Conservation (phyloP, 306 rosid species). For the Biancaea sappan region DNA sequence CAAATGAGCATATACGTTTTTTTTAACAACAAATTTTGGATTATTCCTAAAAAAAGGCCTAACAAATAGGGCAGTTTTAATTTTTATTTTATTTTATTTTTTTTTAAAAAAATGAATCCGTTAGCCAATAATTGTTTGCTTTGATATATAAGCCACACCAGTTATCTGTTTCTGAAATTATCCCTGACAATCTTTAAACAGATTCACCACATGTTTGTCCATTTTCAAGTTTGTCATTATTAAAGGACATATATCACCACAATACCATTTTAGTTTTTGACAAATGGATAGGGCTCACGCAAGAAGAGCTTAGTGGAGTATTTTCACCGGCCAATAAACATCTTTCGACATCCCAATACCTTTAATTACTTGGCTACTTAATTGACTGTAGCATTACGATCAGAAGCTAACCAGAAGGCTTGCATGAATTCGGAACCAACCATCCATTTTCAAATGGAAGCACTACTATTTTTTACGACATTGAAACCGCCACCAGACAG, state of each 20-base stretch:
- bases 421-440: not conserved
- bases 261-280: not conserved
- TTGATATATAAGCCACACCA: not conserved
- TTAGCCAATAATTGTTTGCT: not conserved
- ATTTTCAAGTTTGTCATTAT: not conserved
- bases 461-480: not conserved
- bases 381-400: too few species aligned
- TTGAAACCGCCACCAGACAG: not conserved
- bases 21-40: not conserved
- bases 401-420: too few species aligned
- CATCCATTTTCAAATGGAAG: not conserved
- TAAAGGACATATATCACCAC: not conserved
- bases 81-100: not conserved
- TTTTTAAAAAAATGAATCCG: conserved; percentile 15
- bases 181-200: not conserved
- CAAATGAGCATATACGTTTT: too few species aligned
- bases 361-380: too few species aligned
- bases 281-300: not conserved
- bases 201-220: not conserved
- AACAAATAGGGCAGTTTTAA: not conserved
- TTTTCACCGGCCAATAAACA: too few species aligned
- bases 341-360: too few species aligned
- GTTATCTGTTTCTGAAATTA: not conserved
- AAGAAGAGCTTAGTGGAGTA: too few species aligned
- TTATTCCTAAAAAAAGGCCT: not conserved